A percentile compares a stretch with the other conserved stretches of the same genome.
These are phyloP conservation scores for Tolypocladium endophyticum DNA, from an alignment of 2,329 filamentous ascomycete species.

Conservation along the genomic window DNA sequence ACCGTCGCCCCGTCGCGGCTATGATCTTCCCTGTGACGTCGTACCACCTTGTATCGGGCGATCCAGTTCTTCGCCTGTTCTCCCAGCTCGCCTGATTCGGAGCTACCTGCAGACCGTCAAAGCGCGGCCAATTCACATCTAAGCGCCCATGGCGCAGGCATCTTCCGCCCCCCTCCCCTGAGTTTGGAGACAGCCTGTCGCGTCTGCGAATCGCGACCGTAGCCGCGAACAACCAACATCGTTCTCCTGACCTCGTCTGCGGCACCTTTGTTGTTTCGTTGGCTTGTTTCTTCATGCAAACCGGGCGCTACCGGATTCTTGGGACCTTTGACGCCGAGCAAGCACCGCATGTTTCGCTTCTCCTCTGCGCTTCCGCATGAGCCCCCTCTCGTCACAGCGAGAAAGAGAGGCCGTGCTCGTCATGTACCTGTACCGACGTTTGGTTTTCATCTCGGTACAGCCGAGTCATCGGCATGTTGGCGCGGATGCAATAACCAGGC, in stretches of 20 bases:
- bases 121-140: background rate
- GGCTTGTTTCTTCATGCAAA: slow-evolving; percentile 11
- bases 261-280: background rate
- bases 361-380: background rate
- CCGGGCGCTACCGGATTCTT: slow-evolving; percentile 18
- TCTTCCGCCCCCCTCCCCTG: background rate
- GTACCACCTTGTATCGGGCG: background rate
- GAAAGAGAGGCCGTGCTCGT: background rate
- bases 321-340: slow-evolving; percentile 8
- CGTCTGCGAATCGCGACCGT: background rate
- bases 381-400: background rate
- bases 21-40: background rate
- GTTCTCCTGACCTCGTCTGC: background rate
- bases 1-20: background rate
- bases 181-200: background rate
- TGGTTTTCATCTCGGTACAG: background rate
- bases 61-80: background rate
- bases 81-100: background rate
- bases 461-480: background rate
- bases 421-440: background rate
- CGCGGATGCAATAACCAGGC: background rate
- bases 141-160: background rate
- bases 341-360: background rate
- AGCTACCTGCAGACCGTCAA: background rate
- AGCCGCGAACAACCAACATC: background rate